Evolutionary conservation across 208 protist genomes (phyloP).

Genomic region (Crithidia fasciculata): DNA sequence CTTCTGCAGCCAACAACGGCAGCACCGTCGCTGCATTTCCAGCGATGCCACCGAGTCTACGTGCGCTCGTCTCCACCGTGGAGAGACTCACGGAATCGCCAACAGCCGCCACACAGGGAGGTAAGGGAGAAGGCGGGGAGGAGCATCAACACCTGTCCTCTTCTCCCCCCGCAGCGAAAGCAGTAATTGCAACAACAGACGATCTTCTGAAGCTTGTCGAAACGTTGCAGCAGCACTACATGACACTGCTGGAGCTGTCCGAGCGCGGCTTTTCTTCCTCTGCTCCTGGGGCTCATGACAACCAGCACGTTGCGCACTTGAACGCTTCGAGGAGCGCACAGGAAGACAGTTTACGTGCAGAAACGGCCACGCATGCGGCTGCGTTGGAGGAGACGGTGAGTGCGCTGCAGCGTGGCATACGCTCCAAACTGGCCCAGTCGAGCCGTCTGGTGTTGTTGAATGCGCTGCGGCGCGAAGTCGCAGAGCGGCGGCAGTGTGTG

Average conservation of each 20-base stretch:
- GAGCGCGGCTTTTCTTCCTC: not conserved
- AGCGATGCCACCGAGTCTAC: not conserved
- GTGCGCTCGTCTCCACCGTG: not conserved
- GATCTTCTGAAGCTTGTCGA: constrained; percentile 43
- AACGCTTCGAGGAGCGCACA: too few relatives aligned
- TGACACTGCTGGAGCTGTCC: constrained; percentile 31
- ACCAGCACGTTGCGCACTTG: too few relatives aligned
- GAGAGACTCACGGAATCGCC: not conserved
- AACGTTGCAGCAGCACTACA: constrained; percentile 37
- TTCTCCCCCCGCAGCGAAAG: not conserved
- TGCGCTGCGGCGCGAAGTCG: constrained; percentile 55
- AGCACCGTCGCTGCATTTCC: not conserved
- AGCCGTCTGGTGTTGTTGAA: constrained; percentile 54
- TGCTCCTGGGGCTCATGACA: not conserved
- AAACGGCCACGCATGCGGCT: constrained; percentile 3
- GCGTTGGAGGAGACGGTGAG: constrained; percentile 27
- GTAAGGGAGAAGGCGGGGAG: too few relatives aligned
- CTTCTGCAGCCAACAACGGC: not conserved
- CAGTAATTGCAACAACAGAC: constrained; percentile 16
- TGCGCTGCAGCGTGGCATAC: constrained; percentile 71
- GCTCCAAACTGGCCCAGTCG: constrained; percentile 63
- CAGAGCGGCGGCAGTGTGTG: constrained; percentile 41
- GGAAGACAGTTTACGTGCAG: not conserved
- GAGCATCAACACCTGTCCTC: not conserved
- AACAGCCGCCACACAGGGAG: not conserved